Base-by-base conservation (phyloP, 441 rosid genomes). In the Geranium incanum region DNA sequence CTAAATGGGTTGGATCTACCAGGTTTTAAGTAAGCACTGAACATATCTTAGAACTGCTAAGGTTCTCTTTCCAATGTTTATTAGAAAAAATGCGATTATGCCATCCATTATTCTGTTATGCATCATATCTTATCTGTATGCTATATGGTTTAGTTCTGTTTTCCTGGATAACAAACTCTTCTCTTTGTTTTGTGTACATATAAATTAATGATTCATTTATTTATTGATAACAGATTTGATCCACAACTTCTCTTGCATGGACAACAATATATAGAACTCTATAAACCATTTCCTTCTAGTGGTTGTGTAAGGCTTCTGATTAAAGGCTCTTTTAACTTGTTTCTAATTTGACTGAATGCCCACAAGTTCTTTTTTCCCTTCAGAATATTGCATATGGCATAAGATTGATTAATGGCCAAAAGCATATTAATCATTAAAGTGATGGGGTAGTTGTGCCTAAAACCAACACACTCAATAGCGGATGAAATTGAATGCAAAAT, bases 241-340 rank as follows among this genome's bases (percentile, higher is more conserved):
- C 86, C 84, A 3, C 81, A 78, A 70, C 97, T 92, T 77, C 77
- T 94, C 81, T 76, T 94, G 86, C 97, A 94, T 76, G 97, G 93
- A 75, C 93, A 90, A 64, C 99, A 94, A 18, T 92, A 88, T 71
- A 86, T 94, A 71, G 94, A 92, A 82, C 0, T 94, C 23, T 85
- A 85, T 79, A 89, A 75, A 80, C 94, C 97, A 50, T 71, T 92
- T 59, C 92, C 97, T 79, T 80, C 96, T 16, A 84, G 80, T 65
- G 94, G 88, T 60, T 63, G 83, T 68, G 97, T 92, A 83, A 85
- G 89, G 78, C 39, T 73, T 43, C 50, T 57, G 41, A 39, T 55
- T 36, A 39, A 67, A 74, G 73, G 21, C 39, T 38, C 16, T 65
- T 66, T 36, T 43, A 3, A 16, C 8, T 60, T 68, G 21, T 18